Base-by-base conservation (phyloP, 208 protist genomes). In the Acanthamoeba divionensis region DNA sequence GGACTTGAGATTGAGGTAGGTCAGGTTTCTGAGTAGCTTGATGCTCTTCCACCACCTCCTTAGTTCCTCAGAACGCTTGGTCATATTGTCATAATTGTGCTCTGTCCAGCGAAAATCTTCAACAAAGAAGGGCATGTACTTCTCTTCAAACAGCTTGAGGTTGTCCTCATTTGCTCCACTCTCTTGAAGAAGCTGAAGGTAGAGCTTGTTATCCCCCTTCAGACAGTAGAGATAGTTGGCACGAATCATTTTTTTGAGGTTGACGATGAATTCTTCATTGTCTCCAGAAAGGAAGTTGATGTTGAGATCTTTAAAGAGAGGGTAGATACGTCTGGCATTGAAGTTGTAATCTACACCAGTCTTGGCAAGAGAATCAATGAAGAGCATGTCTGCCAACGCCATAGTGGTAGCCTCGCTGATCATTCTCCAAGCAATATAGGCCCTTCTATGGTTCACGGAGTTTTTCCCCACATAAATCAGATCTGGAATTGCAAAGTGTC, bases 351-450 rank as follows among this genome's bases (percentile, higher is more conserved):
- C 66, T 55, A 75, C n/a, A 36, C 66, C 66, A 36, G 29, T 15
- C 26, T 33, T 44, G 21, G 50, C 55, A 44, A 75, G 55, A 1
- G 66, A 15, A 75, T 75, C n/a, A 75, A 75, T 33, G 24, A 75
- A 75, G 31, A 75, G 31, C 0, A 75, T 33, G n/a, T 75, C 66
- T 12, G 66, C 66, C 0, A 75, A n/a, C 15, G 33, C 55, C 66
- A 75, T 75, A 15, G 66, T 75, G 13, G 33, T 26, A 29, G 66
- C 66, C 24, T 75, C 66, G 55, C 66, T 75, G 21, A 75, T 75
- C 66, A 75, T 75, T 75, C 66, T 75, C 3, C n/a, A 75, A 10
- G 66, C 24, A 75, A 75, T 75, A 75, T 75, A 75, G 9, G 33
- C 66, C 26, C n/a, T 10, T 8, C 33, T 75, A 1, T 75, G 66